Percentiles rank a stretch among this genome's conserved stretches.
Conservation (phyloP, 331 rosid species). For the Cydonia oblonga region DNA sequence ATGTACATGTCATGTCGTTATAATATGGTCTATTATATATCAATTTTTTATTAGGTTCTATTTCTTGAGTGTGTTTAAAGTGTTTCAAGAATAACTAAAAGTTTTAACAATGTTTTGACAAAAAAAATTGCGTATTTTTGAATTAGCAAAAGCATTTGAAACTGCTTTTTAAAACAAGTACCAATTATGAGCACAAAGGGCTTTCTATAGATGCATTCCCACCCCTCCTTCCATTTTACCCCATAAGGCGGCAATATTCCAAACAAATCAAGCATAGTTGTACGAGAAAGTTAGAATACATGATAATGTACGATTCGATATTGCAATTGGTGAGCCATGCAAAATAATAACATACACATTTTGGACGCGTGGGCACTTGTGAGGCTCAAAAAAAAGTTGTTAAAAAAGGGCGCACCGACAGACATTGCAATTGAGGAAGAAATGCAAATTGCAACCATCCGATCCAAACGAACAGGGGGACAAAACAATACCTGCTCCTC, state of each 20-base stretch:
- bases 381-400: neutral
- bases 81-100: too few relatives aligned
- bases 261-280: neutral
- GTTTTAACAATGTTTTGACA: too few relatives aligned
- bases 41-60: too few relatives aligned
- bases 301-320: neutral
- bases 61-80: too few relatives aligned
- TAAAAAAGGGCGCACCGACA: constrained; percentile 42
- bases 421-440: neutral
- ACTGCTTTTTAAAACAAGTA: neutral
- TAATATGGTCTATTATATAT: neutral
- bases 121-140: too few relatives aligned
- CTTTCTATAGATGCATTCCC: neutral
- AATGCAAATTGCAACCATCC: constrained; percentile 18
- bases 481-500: constrained; percentile 50
- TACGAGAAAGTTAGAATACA: too few relatives aligned
- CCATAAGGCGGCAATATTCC: neutral
- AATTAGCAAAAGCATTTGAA: neutral
- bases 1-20: neutral
- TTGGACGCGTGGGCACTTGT: neutral
- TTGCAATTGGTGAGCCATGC: too few relatives aligned
- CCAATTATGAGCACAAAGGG: neutral
- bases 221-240: too few relatives aligned
- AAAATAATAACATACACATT: neutral
- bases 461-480: constrained; percentile 25